Conservation (phyloP, 441 rosid species). For the Geranium incanum region DNA sequence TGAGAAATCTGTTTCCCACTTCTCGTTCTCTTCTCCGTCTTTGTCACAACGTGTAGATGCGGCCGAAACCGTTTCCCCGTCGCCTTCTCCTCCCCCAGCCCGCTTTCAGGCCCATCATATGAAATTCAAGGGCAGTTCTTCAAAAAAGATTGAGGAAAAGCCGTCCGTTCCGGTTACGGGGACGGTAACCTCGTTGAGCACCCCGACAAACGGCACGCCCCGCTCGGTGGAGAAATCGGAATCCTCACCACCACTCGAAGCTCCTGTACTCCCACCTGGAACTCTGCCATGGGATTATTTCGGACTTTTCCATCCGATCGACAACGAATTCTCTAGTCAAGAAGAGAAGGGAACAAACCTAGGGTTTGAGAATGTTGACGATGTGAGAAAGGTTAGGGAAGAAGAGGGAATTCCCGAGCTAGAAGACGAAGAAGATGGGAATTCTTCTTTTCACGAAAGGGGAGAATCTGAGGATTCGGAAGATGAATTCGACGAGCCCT, state of each 20-base stretch:
- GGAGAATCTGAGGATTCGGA: conserved; percentile 60
- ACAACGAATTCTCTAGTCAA: conserved; percentile 48
- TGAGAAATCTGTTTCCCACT: conserved; percentile 60
- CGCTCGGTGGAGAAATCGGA: conserved; percentile 25
- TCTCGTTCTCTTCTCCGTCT: conserved; percentile 60
- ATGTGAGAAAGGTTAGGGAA: conserved; percentile 43
- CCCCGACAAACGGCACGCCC: conserved; percentile 35
- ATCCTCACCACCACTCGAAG: conserved; percentile 35
- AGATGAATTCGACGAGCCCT: conserved; percentile 73
- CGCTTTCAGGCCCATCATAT: conserved; percentile 55
- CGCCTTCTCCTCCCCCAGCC: conserved; percentile 52
- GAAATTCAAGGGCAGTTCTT: conserved; percentile 56
- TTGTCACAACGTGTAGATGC: conserved; percentile 45
- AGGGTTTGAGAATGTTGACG: conserved; percentile 40
- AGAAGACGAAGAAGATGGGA: conserved; percentile 59
- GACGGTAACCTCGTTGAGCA: conserved; percentile 46
- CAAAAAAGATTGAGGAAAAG: conserved; percentile 62
- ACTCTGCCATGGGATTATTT: conserved; percentile 85
- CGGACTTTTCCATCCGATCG: conserved; percentile 60
- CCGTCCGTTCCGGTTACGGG: conserved; percentile 44
- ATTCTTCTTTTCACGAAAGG: conserved; percentile 41
- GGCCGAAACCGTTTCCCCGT: conserved; percentile 48
- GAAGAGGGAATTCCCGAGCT: conserved; percentile 57
- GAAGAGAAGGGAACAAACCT: conserved; percentile 37
- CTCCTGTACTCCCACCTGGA: conserved; percentile 43